These are phyloP conservation scores for Clarireedia homoeocarpa DNA, from an alignment of 2,329 filamentous ascomycete genomes.

Conservation along the genomic window DNA sequence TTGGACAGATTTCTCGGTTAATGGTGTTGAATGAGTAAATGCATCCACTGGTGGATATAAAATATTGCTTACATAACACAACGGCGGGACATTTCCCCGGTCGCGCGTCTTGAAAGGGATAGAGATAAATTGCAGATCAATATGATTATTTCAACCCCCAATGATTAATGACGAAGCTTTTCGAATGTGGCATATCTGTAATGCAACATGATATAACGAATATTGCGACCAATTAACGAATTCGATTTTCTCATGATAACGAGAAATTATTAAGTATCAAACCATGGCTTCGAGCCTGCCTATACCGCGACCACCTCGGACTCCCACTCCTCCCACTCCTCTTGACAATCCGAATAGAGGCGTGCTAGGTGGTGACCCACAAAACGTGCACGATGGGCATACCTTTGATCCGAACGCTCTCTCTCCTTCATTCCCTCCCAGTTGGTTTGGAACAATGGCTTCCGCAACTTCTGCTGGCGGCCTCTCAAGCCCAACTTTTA, in stretches of 20 bases:
- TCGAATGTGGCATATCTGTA: not conserved
- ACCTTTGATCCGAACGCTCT: slow-evolving; percentile 38
- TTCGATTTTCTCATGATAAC: not conserved
- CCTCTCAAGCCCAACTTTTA: slow-evolving; percentile 12
- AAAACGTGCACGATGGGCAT: slow-evolving; percentile 24
- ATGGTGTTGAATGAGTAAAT: too few relatives aligned
- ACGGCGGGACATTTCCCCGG: not conserved
- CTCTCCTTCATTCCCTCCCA: slow-evolving; percentile 33
- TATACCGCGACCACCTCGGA: slow-evolving; percentile 52
- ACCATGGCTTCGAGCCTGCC: slow-evolving; percentile 52
- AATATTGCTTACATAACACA: slow-evolving; percentile 1
- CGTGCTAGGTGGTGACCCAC: slow-evolving; percentile 9
- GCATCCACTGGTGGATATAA: not conserved
- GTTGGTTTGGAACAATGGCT: slow-evolving; percentile 29
- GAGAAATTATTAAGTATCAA: slow-evolving; percentile 8
- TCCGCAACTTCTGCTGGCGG: slow-evolving; percentile 25
- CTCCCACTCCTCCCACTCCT: slow-evolving; percentile 53
- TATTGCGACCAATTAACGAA: not conserved
- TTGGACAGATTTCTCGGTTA: too few relatives aligned
- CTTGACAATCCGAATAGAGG: slow-evolving; percentile 30
- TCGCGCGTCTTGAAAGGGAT: slow-evolving; percentile 1
- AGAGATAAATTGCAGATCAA: slow-evolving; percentile 8
- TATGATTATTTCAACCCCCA: slow-evolving; percentile 7
- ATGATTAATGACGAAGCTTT: slow-evolving; percentile 2
- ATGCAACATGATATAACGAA: not conserved